phyloP scores from a whole-genome alignment of 805 yeast species.

The Candida odintsovae region DNA sequence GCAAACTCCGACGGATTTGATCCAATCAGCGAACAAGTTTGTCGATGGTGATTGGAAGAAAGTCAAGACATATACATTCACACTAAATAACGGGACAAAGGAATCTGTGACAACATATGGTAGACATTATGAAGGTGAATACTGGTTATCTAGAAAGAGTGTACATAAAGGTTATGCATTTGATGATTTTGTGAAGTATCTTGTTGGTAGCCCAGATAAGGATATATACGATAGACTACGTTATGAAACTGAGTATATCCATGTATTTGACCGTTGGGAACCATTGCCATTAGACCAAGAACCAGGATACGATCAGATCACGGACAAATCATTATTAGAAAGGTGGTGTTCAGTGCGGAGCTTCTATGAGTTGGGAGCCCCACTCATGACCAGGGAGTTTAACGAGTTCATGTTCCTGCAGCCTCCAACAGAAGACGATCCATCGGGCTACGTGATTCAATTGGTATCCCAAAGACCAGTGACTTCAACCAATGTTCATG shows the following conservation, averaged over 20 bases:
- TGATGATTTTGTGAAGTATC: slow-evolving; percentile 21
- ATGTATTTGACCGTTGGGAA: slow-evolving; percentile 25
- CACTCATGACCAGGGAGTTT: slow-evolving; percentile 32
- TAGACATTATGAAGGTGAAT: slow-evolving; percentile 23
- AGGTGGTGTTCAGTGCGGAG: slow-evolving; percentile 27
- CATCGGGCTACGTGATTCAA: slow-evolving; percentile 26
- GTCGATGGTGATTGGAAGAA: slow-evolving; percentile 27
- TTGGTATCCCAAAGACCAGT: slow-evolving; percentile 24
- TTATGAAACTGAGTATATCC: slow-evolving; percentile 30
- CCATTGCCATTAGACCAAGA: slow-evolving; percentile 18
- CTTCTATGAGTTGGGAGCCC: slow-evolving; percentile 32
- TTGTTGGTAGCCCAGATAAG: slow-evolving; percentile 24
- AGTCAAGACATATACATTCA: slow-evolving; percentile 27
- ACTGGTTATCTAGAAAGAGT: slow-evolving; percentile 31
- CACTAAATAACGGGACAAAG: slow-evolving; percentile 20
- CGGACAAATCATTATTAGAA: slow-evolving; percentile 1
- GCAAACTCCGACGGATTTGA: slow-evolving; percentile 12
- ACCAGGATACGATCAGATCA: slow-evolving; percentile 9
- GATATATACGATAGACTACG: slow-evolving; percentile 24
- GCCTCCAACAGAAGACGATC: slow-evolving; percentile 3
- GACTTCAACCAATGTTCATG: slow-evolving; percentile 24
- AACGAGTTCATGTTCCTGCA: slow-evolving; percentile 30
- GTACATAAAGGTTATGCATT: slow-evolving; percentile 19
- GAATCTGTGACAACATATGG: slow-evolving; percentile 28
- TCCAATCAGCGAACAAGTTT: slow-evolving; percentile 21